A percentile compares a stretch with the other conserved stretches of the same genome.
phyloP scores from a whole-genome alignment of 2,329 filamentous ascomycete genomes.

The Aureobasidium sp. region DNA sequence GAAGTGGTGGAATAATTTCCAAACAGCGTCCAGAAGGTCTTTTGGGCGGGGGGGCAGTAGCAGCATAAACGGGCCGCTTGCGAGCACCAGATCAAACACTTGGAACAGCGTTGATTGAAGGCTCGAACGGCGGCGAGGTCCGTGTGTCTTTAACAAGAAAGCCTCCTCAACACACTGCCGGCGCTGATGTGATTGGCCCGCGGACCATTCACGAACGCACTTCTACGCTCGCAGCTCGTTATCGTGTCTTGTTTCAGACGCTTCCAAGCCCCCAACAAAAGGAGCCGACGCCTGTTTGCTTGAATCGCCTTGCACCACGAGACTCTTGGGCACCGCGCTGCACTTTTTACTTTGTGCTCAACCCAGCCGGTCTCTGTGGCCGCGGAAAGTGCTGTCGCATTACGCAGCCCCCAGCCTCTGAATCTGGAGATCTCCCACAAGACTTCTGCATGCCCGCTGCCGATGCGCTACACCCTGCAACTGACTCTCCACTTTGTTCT shows the following conservation, averaged over 20 bases:
- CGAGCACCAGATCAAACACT: constrained; percentile 2
- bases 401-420: neutral
- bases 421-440: constrained; percentile 10
- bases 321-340: neutral
- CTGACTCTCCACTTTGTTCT: neutral
- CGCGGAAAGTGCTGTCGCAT: neutral
- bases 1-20: constrained; percentile 3
- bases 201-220: neutral
- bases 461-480: neutral
- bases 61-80: constrained; percentile 9
- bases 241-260: constrained; percentile 1
- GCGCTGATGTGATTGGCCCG: neutral
- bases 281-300: constrained; percentile 4
- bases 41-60: neutral
- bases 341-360: neutral
- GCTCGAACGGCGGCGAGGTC: constrained; percentile 11
- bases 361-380: neutral
- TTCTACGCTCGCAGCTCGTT: neutral
- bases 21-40: neutral
- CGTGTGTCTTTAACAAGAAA: constrained; percentile 3
- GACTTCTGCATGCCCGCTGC: neutral
- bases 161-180: constrained; percentile 3
- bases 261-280: neutral
- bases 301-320: neutral
- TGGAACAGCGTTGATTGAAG: constrained; percentile 8